These are phyloP conservation scores for Orbilia oligospora DNA, from an alignment of 2,329 filamentous ascomycete genomes.

Conservation along the genomic window DNA sequence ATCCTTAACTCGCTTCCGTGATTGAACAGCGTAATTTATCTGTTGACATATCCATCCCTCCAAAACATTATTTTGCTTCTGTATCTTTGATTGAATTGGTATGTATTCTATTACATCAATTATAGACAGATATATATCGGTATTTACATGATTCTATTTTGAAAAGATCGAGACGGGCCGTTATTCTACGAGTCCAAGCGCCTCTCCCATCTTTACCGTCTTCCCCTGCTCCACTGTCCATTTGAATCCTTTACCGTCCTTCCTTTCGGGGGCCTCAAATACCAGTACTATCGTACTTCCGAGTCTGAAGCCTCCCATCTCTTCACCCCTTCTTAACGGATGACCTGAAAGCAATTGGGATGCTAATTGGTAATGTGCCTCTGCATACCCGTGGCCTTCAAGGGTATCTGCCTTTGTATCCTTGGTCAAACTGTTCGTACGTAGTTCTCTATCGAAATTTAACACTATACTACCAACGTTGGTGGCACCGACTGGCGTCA, in stretches of 20 bases:
- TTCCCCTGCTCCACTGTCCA: slow-evolving; percentile 92
- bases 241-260: slow-evolving; percentile 77
- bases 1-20: slow-evolving; percentile 52
- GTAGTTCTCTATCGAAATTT: slow-evolving; percentile 95
- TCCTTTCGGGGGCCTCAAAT: slow-evolving; percentile 88
- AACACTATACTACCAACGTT: slow-evolving; percentile 97
- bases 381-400: slow-evolving; percentile 89
- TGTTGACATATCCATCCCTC: slow-evolving; percentile 48
- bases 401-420: slow-evolving; percentile 92
- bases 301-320: slow-evolving; percentile 98
- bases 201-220: slow-evolving; percentile 89
- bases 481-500: slow-evolving; percentile 94
- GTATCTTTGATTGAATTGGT: neutral
- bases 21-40: slow-evolving; percentile 61
- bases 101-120: neutral
- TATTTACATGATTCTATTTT: slow-evolving; percentile 16
- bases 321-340: slow-evolving; percentile 86
- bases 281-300: slow-evolving; percentile 95
- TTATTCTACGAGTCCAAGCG: slow-evolving; percentile 81
- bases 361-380: slow-evolving; percentile 87
- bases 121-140: neutral
- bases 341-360: slow-evolving; percentile 85
- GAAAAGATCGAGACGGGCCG: neutral
- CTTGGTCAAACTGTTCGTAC: slow-evolving; percentile 91
- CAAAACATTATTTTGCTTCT: neutral